phyloP scores from a whole-genome alignment of 495 filamentous ascomycete genomes.

The Durotheca rogersii region DNA sequence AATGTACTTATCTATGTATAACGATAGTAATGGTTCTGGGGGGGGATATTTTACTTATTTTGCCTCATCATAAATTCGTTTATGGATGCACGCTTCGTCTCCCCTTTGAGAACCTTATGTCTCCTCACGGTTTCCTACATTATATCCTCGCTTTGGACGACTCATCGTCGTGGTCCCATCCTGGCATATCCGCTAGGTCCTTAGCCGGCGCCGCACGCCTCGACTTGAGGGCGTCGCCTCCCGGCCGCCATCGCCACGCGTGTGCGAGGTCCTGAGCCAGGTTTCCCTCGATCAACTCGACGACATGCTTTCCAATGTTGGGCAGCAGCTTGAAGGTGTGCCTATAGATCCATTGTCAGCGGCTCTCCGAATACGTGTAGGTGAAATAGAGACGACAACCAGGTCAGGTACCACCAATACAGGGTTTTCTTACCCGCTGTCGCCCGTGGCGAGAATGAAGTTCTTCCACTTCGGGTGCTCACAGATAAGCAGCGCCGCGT shows the following conservation, averaged over 20 bases:
- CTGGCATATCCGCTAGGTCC: slow-evolving; percentile 31
- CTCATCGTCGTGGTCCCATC: slow-evolving; percentile 27
- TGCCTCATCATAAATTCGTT: no score
- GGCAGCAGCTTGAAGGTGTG: slow-evolving; percentile 32
- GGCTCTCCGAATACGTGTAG: no score
- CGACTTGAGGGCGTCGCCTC: slow-evolving; percentile 28
- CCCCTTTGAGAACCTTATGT: no score
- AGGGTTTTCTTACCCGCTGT: slow-evolving; percentile 24
- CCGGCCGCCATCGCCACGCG: slow-evolving; percentile 30
- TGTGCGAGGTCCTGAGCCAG: slow-evolving; percentile 24
- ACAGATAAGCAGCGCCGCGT: slow-evolving; percentile 41
- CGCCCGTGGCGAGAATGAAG: slow-evolving; percentile 31
- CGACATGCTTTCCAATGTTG: slow-evolving; percentile 30
- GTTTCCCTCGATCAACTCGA: slow-evolving; percentile 30
- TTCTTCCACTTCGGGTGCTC: slow-evolving; percentile 34
- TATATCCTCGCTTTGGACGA: no score
- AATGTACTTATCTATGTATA: no score
- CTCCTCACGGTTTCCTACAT: no score
- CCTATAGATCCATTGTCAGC: slow-evolving; percentile 15
- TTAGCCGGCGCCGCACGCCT: slow-evolving; percentile 25
- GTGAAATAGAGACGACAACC: no score
- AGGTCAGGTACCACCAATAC: no score
- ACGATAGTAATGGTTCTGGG: no score
- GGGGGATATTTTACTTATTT: no score
- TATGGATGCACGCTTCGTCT: no score